phyloP scores from a whole-genome alignment of 2,329 filamentous ascomycete genomes.

The Cadophora luteo-olivacea region DNA sequence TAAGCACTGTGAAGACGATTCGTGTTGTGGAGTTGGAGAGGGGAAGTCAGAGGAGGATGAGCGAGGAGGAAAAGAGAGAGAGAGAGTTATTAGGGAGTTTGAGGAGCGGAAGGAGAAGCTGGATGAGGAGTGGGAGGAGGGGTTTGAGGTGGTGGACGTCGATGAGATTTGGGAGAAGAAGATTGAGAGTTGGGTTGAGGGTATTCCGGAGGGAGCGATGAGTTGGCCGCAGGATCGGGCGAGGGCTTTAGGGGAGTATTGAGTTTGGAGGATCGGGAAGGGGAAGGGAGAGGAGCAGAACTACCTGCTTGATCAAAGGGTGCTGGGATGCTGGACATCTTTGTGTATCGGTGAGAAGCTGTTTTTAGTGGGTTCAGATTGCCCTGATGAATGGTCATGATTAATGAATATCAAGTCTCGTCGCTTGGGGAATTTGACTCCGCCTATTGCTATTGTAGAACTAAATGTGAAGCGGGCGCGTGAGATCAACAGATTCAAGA shows the following conservation, averaged over 20 bases:
- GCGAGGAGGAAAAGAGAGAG: neutral
- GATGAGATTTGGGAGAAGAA: neutral
- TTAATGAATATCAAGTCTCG: neutral
- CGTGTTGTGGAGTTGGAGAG: neutral
- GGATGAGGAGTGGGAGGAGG: neutral
- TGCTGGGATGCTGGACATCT: neutral
- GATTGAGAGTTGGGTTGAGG: neutral
- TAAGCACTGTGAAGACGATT: neutral
- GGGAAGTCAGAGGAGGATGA: neutral
- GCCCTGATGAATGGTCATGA: neutral
- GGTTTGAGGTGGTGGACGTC: neutral
- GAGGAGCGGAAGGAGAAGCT: neutral
- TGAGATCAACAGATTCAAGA: too few species aligned
- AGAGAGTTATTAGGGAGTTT: neutral
- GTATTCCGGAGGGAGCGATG: neutral
- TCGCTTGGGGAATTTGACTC: neutral
- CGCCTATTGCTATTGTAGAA: neutral
- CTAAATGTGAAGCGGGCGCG: neutral
- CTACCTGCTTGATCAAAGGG: neutral
- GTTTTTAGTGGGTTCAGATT: neutral
- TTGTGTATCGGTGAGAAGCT: neutral
- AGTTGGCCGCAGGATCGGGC: too few species aligned
- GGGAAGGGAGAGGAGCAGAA: neutral
- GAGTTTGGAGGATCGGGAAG: neutral
- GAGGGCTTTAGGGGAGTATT: neutral